Base-by-base conservation (phyloP, 2,329 filamentous ascomycete species). In the Penicillium sp. region DNA sequence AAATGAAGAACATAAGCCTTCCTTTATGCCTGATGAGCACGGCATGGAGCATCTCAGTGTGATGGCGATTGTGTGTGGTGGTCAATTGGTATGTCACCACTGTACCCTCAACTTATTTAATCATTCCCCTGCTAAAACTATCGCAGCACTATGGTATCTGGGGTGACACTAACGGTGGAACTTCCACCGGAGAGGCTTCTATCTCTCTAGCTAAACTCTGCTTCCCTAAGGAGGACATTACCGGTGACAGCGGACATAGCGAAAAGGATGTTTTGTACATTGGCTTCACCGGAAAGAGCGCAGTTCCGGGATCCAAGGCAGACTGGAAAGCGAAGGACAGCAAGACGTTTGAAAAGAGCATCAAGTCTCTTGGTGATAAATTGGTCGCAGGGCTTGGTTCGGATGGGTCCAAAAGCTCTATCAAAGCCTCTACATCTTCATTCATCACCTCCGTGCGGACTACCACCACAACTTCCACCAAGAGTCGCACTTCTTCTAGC, bases 211-310 rank as follows among this genome's bases (percentile, higher is more conserved):
- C 82, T 2, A 82, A 82, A 33, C 74, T 81, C 21, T 87, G 85
- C 68, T 87, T 80, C 66, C 83, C 83, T 3, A 72, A 75, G 6
- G 68, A 75, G 17, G 67, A 68, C 1, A 73, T 88, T 33, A 83
- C 74, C 38, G 86, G 85, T 3, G 74, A 86, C 67, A 76, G 71
- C 54, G 86, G 86, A 1, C 81, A 88, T 69, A 78, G 78, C 41
- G 71, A 75, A 17, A 78, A 84, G 35, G 84, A 89, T 68, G 83
- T 88, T 0, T 71, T 89, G 37, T 88, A 83, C 69, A 77, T 89
- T 49, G 86, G 83, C 0, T 89, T 89, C 66, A 76, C 76, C 0
- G 85, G 85, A 2, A 56, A 70, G 0, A 79, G 82, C 6, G 84
- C 86, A 0, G 82, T 86, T 0, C 84, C 84, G 0, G 85, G 84